Percentiles rank a stretch among this genome's conserved stretches.
phyloP scores from a whole-genome alignment of 352 stramenopile species.

The Phytophthora fragariaefolia region DNA sequence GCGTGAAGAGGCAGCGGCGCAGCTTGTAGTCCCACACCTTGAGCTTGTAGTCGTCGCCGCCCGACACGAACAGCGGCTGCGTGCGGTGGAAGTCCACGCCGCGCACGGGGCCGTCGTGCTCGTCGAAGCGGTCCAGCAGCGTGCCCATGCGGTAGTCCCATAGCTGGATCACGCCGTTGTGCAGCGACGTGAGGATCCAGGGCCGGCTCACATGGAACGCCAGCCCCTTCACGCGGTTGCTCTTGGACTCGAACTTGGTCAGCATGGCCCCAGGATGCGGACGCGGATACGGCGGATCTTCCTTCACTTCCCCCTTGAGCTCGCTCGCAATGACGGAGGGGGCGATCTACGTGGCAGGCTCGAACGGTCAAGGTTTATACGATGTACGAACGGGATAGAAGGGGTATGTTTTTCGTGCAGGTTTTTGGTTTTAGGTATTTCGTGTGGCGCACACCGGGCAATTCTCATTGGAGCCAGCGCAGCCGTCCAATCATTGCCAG shows the following conservation, averaged over 20 bases:
- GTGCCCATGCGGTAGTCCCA: constrained; percentile 99
- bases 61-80: constrained; percentile 98
- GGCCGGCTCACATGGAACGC: constrained; percentile 98
- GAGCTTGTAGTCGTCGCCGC: constrained; percentile 99
- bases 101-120: constrained; percentile 99
- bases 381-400: background rate
- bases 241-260: constrained; percentile 99
- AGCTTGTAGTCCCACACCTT: constrained; percentile 99
- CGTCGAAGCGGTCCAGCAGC: constrained; percentile 99
- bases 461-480: constrained; percentile 31
- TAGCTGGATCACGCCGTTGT: constrained; percentile 98
- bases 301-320: constrained; percentile 1
- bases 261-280: constrained; percentile 82
- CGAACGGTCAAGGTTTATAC: background rate
- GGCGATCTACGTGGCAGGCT: constrained; percentile 27
- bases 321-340: constrained; percentile 18
- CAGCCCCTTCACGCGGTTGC: constrained; percentile 99
- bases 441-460: constrained; percentile 16
- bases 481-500: constrained; percentile 28
- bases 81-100: constrained; percentile 99
- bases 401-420: background rate
- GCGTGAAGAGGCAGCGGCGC: constrained; percentile 97
- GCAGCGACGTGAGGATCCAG: constrained; percentile 99
- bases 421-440: too few species aligned
- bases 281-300: constrained; percentile 9